Evolutionary conservation across 306 rosid species (phyloP), one percentile per base, ranked within the genome.

Genomic region (Casuarina cunninghamiana): DNA sequence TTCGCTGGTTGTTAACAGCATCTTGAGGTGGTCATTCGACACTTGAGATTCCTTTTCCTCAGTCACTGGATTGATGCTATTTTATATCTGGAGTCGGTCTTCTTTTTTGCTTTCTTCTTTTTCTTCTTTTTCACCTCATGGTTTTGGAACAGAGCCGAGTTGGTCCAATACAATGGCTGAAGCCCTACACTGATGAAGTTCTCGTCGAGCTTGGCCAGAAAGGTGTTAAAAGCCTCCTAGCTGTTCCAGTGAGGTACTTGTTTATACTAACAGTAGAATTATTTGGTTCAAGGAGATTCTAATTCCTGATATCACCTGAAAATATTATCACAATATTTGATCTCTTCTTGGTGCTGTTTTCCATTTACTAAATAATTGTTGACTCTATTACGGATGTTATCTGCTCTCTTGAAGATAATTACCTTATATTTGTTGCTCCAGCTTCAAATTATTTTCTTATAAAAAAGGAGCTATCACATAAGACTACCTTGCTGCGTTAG

Each of bases 131-230:
- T 51, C 7, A 3, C 54, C 53, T 49, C 53, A 37, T 74, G 69
- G 32, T 49, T 76, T 81, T 74, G 69, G 75, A 75, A 76, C 86
- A 96, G 99, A 96, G 99, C 84, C 97, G 99, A 48, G 99, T 96
- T 83, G 99, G 99, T 78, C 99, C 99, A 65, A 97, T 96, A 75
- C 91, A 96, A 83, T 96, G 98, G 99, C 85, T 96, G 86, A 93
- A 96, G 80, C 99, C 99, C 1, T 96, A 96, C 79, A 93, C 99
- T 13, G 99, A 96, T 82, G 88, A 96, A 86, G 97, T 89, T 85
- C 93, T 96, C 13, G 96, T 96, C 75, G 96, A 93, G 86, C 99
- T 96, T 69, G 99, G 99, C 85, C 85, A 88, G 93, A 93, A 89
- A 74, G 99, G 99, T 57, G 90, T 96, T 50, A 91, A 69, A 80